Evolutionary conservation across 345 rosid species (phyloP).

Genomic region (Eucalyptus dawsonii): DNA sequence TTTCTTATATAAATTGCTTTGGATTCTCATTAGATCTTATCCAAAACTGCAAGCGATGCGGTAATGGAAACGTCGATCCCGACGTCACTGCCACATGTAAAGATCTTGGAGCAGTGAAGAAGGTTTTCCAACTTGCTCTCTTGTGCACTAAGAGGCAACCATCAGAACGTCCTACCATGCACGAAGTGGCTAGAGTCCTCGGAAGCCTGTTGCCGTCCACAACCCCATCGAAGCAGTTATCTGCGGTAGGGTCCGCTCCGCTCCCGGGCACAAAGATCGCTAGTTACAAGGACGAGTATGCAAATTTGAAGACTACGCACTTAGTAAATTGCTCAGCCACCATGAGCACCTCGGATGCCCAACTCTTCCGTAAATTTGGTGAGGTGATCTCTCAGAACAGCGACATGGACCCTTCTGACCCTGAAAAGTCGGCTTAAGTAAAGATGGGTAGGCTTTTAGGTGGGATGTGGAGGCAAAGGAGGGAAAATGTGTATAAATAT

Average conservation of each 20-base stretch:
- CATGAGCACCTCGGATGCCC: slow-evolving; percentile 92
- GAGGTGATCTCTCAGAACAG: slow-evolving; percentile 92
- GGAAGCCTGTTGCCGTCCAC: slow-evolving; percentile 40
- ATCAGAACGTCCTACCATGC: slow-evolving; percentile 80
- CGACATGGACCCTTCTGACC: neutral
- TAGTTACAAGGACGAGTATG: slow-evolving; percentile 75
- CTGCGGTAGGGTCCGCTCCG: neutral
- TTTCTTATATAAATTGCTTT: neutral
- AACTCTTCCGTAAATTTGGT: slow-evolving; percentile 81
- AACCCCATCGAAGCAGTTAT: slow-evolving; percentile 29
- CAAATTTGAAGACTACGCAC: slow-evolving; percentile 81
- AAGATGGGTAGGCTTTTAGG: neutral
- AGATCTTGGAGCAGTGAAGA: slow-evolving; percentile 77
- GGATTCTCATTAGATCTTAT: slow-evolving; percentile 37
- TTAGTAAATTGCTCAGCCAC: slow-evolving; percentile 75
- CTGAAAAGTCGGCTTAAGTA: neutral
- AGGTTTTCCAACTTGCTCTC: slow-evolving; percentile 83
- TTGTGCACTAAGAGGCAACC: slow-evolving; percentile 79
- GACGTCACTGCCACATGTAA: slow-evolving; percentile 61
- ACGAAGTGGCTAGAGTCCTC: slow-evolving; percentile 73
- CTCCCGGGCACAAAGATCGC: slow-evolving; percentile 25
- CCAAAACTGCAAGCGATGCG: slow-evolving; percentile 72
- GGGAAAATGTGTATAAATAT: neutral
- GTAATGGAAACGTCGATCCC: slow-evolving; percentile 82
- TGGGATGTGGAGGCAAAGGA: neutral